These are phyloP conservation scores for Verbena officinalis DNA, from an alignment of 257 asterid genomes.

Conservation along the genomic window DNA sequence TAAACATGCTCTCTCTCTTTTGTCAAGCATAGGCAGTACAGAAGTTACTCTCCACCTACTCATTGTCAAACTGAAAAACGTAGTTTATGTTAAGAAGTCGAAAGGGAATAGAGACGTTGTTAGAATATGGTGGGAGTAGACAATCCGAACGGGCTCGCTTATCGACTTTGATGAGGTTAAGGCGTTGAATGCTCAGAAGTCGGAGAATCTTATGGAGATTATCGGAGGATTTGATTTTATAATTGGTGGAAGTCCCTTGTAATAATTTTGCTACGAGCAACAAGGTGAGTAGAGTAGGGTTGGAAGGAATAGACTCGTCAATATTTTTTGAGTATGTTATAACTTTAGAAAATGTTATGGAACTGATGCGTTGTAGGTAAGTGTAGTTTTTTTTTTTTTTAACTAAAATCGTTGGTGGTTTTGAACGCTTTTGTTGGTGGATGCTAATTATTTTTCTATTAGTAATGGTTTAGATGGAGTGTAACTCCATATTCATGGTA, in stretches of 20 bases:
- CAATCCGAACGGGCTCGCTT: conserved; percentile 61
- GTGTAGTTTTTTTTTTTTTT: too few species aligned
- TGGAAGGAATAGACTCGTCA: conserved; percentile 68
- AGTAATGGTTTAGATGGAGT: conserved; percentile 5
- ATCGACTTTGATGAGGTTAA: conserved; percentile 64
- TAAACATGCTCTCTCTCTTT: conserved; percentile 72
- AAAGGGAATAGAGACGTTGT: conserved; percentile 72
- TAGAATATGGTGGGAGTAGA: conserved; percentile 92
- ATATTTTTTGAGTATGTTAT: conserved; percentile 68
- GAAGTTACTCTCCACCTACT: conserved; percentile 92
- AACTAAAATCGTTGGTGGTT: neutral
- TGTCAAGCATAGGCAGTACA: conserved; percentile 95
- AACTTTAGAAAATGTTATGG: conserved; percentile 50
- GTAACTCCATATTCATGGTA: neutral
- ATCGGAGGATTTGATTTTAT: conserved; percentile 56
- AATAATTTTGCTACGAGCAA: conserved; percentile 79
- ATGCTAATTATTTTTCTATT: neutral
- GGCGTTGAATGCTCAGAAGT: conserved; percentile 34
- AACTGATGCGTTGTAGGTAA: conserved; percentile 32
- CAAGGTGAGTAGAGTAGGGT: conserved; percentile 72
- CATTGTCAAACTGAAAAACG: conserved; percentile 61
- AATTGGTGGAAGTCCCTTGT: conserved; percentile 84
- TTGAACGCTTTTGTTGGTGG: neutral
- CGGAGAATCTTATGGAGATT: conserved; percentile 37
- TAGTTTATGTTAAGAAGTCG: conserved; percentile 70